Evolutionary conservation across 345 rosid genomes (phyloP), one percentile per base, ranked within the genome.

Genomic region (Conringia planisiliqua): DNA sequence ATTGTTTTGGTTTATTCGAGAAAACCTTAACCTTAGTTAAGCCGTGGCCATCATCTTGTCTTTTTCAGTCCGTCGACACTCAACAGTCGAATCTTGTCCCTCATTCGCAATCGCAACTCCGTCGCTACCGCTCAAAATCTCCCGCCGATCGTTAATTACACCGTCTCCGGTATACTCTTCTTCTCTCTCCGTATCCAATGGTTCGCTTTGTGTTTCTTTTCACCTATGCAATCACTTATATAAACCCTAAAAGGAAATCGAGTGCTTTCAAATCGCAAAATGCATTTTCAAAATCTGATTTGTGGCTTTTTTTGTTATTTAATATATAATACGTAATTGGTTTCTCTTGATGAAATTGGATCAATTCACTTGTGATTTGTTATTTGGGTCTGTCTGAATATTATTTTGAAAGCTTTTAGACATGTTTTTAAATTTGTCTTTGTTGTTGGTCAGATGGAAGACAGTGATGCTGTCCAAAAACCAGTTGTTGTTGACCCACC

Each of bases 401-500:
- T 10, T 51, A 36, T 12, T 0, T 27, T 27, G 30, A 3, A 26
- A 61, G 24, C 44, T 22, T 30, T 74, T 74, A 16, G 52, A 66
- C 66, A 16, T 62, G 51, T 52, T 50, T 54, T 29, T 14, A 5
- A 30, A 16, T 38, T 16, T 59, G 60, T 62, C n/a, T 32, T 8
- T 13, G 18, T 57, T 5, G 36, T 27, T 47, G 60, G 22, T 40
- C 12, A 75, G 70, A 75, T 75, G 79, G 79, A 75, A 51, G 79
- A 75, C 47, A 61, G 18, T 52, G 79, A 75, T 30, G 70, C 14
- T 32, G 74, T 68, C 6, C 69, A 17, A 68, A 75, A 75, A 42
- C 74, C 79, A 75, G 58, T 75, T 11, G 79, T 75, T 75, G 79
- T 75, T 16, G 79, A 75, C 4, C 79, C 79, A 51, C 79, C 79